Base-by-base conservation (phyloP, 345 rosid genomes). In the Rhodomyrtus tomentosa region DNA sequence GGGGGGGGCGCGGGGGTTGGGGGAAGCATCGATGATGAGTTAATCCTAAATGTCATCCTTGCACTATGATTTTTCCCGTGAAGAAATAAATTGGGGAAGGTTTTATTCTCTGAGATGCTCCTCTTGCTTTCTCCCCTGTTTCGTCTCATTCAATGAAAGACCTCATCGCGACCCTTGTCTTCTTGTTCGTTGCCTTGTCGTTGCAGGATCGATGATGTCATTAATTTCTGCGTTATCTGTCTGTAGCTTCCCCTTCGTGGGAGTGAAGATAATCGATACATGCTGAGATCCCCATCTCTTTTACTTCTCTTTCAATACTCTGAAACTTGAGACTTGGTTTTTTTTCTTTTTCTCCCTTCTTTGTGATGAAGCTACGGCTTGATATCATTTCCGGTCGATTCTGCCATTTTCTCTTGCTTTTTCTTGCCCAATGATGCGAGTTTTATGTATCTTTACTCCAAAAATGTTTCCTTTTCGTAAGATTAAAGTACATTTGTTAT, bases 211-310 rank as follows among this genome's bases (percentile, higher is more conserved):
- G 84, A 36, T 83, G 84, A 56, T 83, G 55, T 54, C 29, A 42
- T 5, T 3, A 42, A 82, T 83, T 25, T n/a, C 84, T 83, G 84
- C 84, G 84, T 83, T 83, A 83, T 83, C 84, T 83, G 48, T 83
- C 84, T 83, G 84, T 29, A 83, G 84, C 80, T 83, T 45, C 84
- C 73, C 51, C 50, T 18, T 18, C 16, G 54, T 56, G 50, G 84
- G 36, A 27, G 84, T 58, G 84, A 48, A 83, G 84, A 83, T 53
- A 68, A 68, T 16, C 12, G 68, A 45, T 56, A 15, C 54, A 55
- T 62, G 52, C 84, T 83, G 79, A 58, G 84, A 83, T 74, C 85
- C 55, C 32, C 55, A 36, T 50, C 32, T 12, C 14, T 24, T 21
- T 68, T 2, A 8, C 54, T n/a, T 8, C 27, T 6, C n/a, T 68